Evolutionary conservation across 768 basidiomycete species (phyloP).

Genomic region (Phaeotremella skinneri): DNA sequence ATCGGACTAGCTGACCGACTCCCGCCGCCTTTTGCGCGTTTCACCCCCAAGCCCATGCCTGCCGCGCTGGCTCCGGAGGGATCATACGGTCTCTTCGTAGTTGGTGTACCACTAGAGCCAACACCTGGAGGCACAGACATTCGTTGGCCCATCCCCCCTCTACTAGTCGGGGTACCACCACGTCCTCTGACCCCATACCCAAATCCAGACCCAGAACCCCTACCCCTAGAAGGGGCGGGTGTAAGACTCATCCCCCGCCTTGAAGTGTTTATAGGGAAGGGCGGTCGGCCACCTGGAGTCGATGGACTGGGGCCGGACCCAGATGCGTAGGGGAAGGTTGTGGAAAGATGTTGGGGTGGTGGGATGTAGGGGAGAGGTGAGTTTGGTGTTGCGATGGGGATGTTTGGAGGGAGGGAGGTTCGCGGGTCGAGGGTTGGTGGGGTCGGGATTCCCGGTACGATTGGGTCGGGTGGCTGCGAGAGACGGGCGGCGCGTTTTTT

Average conservation of each 20-base stretch:
- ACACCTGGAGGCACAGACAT: too few relatives aligned
- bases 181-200: too few relatives aligned
- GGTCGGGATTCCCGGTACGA: slow-evolving; percentile 7
- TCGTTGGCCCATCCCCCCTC: too few relatives aligned
- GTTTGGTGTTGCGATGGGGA: slow-evolving; percentile 11
- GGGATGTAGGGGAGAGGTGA: slow-evolving; percentile 29
- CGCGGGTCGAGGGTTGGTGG: not conserved
- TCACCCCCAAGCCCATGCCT: slow-evolving; percentile 1
- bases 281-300: too few relatives aligned
- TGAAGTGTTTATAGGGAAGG: slow-evolving; percentile 7
- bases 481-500: slow-evolving; percentile 11
- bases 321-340: not conserved
- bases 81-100: slow-evolving; percentile 3
- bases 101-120: too few relatives aligned
- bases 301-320: not conserved
- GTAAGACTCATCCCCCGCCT: too few relatives aligned
- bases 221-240: too few relatives aligned
- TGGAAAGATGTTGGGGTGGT: slow-evolving; percentile 10
- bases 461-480: not conserved
- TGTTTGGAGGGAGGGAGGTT: slow-evolving; percentile 1
- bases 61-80: not conserved
- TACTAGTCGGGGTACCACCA: not conserved
- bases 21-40: slow-evolving; percentile 6
- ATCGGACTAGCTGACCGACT: slow-evolving; percentile 8
- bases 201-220: too few relatives aligned